A percentile compares a stretch with the other conserved stretches of the same genome.
Conservation (phyloP, 495 filamentous ascomycete species). For the Penicillium pancosmium region DNA sequence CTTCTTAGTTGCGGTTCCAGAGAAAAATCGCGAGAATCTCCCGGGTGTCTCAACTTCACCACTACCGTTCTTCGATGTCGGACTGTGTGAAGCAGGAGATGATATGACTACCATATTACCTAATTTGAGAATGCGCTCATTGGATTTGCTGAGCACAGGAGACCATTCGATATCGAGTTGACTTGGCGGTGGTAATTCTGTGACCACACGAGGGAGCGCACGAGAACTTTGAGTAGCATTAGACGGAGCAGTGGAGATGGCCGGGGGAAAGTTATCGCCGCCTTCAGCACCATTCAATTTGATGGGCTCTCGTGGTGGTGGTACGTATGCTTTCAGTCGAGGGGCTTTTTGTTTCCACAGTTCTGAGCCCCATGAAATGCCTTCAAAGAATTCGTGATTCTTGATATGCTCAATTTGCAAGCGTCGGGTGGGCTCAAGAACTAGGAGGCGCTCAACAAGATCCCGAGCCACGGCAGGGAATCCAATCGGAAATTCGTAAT, state of each 20-base stretch:
- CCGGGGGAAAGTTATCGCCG: conserved; percentile 50
- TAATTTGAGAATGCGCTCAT: conserved; percentile 93
- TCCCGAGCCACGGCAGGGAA: conserved; percentile 90
- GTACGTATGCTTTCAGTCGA: conserved; percentile 81
- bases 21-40: conserved; percentile 91
- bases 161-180: conserved; percentile 99
- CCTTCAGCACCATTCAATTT: conserved; percentile 68
- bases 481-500: conserved; percentile 90
- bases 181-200: conserved; percentile 91
- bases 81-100: conserved; percentile 68
- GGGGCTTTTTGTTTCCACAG: conserved; percentile 94
- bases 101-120: conserved; percentile 86
- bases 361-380: conserved; percentile 78
- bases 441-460: conserved; percentile 87
- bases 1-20: conserved; percentile 87
- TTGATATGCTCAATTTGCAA: conserved; percentile 97
- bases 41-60: conserved; percentile 66
- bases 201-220: conserved; percentile 81
- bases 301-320: conserved; percentile 79
- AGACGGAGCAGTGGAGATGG: conserved; percentile 51
- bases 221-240: conserved; percentile 46
- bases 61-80: conserved; percentile 65
- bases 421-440: conserved; percentile 83
- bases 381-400: conserved; percentile 96
- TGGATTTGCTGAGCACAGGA: conserved; percentile 84